A percentile compares a stretch with the other conserved stretches of the same genome.
Conservation (phyloP, 129 eudicot species). For the Artemisia tridentata region DNA sequence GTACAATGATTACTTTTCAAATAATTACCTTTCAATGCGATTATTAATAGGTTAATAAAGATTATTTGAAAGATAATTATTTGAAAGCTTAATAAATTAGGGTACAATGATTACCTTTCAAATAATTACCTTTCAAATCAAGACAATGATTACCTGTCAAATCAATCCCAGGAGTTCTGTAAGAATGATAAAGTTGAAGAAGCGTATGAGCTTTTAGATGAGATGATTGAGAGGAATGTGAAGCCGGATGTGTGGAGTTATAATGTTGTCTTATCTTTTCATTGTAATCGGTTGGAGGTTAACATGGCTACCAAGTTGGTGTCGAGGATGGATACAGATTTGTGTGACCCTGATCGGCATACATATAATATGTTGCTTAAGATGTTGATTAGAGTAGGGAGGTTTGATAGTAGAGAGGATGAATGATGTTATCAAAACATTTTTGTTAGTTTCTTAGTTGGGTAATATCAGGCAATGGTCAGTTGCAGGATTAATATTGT, state of each 20-base stretch:
- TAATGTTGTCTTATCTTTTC: conserved; percentile 63
- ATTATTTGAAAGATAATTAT: no score
- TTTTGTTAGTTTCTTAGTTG: neutral
- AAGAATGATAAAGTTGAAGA: conserved; percentile 60
- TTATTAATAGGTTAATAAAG: no score
- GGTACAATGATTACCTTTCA: no score
- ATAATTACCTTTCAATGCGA: no score
- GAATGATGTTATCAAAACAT: neutral
- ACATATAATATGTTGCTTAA: conserved; percentile 87
- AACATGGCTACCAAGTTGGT: conserved; percentile 63
- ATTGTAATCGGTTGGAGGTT: conserved; percentile 77
- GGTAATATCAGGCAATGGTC: neutral
- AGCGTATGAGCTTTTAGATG: conserved; percentile 66
- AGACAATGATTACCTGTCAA: no score
- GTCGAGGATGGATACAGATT: conserved; percentile 56
- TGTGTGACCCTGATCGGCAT: conserved; percentile 63
- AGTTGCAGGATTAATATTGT: neutral
- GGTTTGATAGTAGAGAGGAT: conserved; percentile 48
- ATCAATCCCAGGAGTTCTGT: no score
- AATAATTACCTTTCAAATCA: no score
- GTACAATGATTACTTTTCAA: no score
- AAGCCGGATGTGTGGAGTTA: conserved; percentile 82
- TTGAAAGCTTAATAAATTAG: no score
- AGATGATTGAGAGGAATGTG: conserved; percentile 60
- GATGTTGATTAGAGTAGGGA: conserved; percentile 71